These are phyloP conservation scores for Cytauxzoon felis DNA, from an alignment of 169 alveolate species.

Conservation along the genomic window DNA sequence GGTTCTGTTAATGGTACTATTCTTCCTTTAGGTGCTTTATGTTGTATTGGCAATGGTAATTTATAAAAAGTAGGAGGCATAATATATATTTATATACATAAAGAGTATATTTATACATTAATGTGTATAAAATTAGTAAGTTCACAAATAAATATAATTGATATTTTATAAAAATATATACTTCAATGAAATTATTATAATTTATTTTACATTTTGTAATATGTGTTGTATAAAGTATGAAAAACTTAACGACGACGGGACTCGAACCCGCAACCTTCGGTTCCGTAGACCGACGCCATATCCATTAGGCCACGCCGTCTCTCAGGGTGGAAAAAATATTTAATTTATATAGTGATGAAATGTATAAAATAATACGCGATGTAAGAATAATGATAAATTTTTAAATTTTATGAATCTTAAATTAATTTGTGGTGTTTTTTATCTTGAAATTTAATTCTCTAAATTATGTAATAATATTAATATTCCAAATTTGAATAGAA, in stretches of 20 bases:
- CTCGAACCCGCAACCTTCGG: conserved; percentile 98
- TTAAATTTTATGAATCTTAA: background rate
- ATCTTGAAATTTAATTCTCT: no score
- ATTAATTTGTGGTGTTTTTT: background rate
- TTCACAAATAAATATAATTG: no score
- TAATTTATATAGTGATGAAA: background rate
- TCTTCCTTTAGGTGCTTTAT: conserved; percentile 76
- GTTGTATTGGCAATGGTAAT: conserved; percentile 67
- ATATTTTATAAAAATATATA: no score
- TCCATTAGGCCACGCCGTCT: conserved; percentile 98
- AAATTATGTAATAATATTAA: background rate
- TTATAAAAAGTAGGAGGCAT: conserved; percentile 77
- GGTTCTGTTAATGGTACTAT: conserved; percentile 66
- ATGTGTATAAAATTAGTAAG: no score
- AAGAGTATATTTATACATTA: background rate
- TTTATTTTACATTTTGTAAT: no score
- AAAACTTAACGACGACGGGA: conserved; percentile 86
- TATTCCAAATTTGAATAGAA: background rate
- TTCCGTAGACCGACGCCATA: conserved; percentile 97
- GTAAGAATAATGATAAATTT: background rate
- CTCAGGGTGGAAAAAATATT: background rate
- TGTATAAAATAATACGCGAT: background rate
- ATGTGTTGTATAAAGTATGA: background rate
- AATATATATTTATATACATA: background rate
- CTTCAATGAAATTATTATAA: no score